These are phyloP conservation scores for Flaveria linearis DNA, from an alignment of 129 eudicot species.

Conservation along the genomic window DNA sequence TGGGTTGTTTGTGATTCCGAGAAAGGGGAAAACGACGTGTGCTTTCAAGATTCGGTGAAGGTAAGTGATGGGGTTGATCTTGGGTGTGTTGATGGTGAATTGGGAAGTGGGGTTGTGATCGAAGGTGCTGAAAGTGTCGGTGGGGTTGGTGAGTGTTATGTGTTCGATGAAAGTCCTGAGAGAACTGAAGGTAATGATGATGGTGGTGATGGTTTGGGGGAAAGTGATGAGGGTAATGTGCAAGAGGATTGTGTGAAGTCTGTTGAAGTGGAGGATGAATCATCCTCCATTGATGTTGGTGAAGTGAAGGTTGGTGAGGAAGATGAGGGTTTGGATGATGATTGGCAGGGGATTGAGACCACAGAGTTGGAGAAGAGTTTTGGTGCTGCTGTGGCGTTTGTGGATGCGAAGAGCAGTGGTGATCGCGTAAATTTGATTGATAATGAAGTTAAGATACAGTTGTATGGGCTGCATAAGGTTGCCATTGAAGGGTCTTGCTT, in stretches of 20 bases:
- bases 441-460: constrained; percentile 46
- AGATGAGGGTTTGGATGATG: constrained; percentile 49
- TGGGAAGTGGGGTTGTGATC: constrained; percentile 32
- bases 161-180: constrained; percentile 34
- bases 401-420: constrained; percentile 41
- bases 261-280: not conserved
- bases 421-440: constrained; percentile 37
- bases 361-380: constrained; percentile 63
- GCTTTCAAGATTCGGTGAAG: constrained; percentile 22
- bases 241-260: constrained; percentile 21
- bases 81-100: constrained; percentile 22
- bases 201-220: constrained; percentile 11
- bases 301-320: constrained; percentile 36
- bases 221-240: constrained; percentile 28
- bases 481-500: constrained; percentile 69
- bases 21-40: not conserved
- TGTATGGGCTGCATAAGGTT: constrained; percentile 73
- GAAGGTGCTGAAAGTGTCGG: constrained; percentile 40
- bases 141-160: constrained; percentile 26
- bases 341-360: constrained; percentile 79
- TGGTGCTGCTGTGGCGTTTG: constrained; percentile 59
- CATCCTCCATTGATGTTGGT: constrained; percentile 20
- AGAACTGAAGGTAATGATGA: constrained; percentile 11
- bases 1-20: constrained; percentile 28
- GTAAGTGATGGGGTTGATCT: constrained; percentile 16